These are phyloP conservation scores for Nymphaea thermarum DNA, from an alignment of 164 flowering plant genomes.

Conservation along the genomic window DNA sequence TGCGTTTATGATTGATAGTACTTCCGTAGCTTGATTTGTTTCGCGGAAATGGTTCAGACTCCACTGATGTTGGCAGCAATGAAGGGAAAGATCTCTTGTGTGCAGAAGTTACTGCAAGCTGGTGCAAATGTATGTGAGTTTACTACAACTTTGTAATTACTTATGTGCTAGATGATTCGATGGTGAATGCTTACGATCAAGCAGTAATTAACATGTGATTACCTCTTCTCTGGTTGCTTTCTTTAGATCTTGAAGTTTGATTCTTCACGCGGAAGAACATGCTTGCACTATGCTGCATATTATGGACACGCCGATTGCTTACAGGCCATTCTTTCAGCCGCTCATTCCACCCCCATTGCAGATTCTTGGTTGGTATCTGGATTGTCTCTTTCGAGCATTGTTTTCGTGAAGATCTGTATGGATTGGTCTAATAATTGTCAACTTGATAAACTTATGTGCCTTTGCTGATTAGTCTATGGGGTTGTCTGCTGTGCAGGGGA, in stretches of 20 bases:
- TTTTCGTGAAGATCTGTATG: background rate
- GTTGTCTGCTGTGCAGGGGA: conserved; percentile 44
- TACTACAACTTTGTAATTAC: background rate
- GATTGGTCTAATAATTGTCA: background rate
- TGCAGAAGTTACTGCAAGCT: conserved; percentile 63
- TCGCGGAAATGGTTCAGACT: conserved; percentile 36
- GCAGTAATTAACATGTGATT: background rate
- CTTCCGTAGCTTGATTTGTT: background rate
- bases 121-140: conserved; percentile 72
- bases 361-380: conserved; percentile 57
- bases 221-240: conserved; percentile 3
- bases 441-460: background rate
- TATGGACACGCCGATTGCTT: conserved; percentile 84
- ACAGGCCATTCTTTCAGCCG: conserved; percentile 61
- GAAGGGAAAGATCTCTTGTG: conserved; percentile 78
- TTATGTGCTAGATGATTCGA: background rate
- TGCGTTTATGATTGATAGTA: background rate
- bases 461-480: background rate
- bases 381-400: background rate
- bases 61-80: conserved; percentile 97
- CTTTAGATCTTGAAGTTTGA: conserved; percentile 78
- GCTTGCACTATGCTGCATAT: conserved; percentile 90
- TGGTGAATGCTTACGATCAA: background rate
- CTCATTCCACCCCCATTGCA: conserved; percentile 67
- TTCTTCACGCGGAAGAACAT: conserved; percentile 71